A percentile compares a stretch with the other conserved stretches of the same genome.
phyloP scores from a whole-genome alignment of 2,329 filamentous ascomycete genomes.

The Colletotrichum chlorophyti region DNA sequence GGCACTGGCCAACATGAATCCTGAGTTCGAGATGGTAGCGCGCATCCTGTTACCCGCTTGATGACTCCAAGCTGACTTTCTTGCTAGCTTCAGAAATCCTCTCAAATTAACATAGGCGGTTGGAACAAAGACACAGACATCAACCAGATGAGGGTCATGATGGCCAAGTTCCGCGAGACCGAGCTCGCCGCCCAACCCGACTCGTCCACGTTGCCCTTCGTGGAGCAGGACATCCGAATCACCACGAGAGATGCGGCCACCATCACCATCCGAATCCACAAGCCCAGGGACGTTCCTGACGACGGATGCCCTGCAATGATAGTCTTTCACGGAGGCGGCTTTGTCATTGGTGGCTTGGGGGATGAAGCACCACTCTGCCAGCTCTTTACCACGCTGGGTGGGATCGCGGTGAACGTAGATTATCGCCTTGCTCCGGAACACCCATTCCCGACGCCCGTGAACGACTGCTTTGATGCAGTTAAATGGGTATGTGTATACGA shows the following conservation, averaged over 20 bases:
- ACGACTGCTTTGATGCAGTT: constrained; percentile 37
- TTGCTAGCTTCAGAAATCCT: not conserved
- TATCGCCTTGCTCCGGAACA: constrained; percentile 39
- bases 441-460: constrained; percentile 35
- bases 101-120: constrained; percentile 26
- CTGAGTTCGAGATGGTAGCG: constrained; percentile 29
- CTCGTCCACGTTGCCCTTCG: constrained; percentile 27
- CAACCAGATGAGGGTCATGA: constrained; percentile 28
- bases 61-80: not conserved
- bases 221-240: constrained; percentile 33
- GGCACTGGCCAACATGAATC: constrained; percentile 31
- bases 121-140: constrained; percentile 35
- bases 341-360: constrained; percentile 34
- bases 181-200: constrained; percentile 20
- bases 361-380: constrained; percentile 34
- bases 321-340: constrained; percentile 38
- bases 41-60: constrained; percentile 9
- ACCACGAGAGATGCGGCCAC: constrained; percentile 31
- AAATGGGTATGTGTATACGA: constrained; percentile 31
- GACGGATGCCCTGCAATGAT: constrained; percentile 34
- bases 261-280: constrained; percentile 33
- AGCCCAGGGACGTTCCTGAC: constrained; percentile 21
- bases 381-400: constrained; percentile 34
- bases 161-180: constrained; percentile 26
- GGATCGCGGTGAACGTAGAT: constrained; percentile 35